Evolutionary conservation across 345 rosid genomes (phyloP).

Genomic region (Raphanus raphanistrum): DNA sequence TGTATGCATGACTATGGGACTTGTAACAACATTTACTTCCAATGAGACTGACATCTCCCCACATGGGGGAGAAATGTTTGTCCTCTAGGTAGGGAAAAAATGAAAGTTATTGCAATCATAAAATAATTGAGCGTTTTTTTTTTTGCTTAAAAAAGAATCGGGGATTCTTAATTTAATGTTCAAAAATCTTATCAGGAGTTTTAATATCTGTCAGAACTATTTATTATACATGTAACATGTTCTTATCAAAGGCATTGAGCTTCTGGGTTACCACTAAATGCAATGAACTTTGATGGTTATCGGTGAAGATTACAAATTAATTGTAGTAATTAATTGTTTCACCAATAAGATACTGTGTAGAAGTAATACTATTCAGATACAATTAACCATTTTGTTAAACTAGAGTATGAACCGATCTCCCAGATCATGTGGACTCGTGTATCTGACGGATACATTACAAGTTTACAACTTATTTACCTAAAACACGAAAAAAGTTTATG

Average conservation of each 20-base stretch:
- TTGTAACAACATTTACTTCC: slow-evolving; percentile 26
- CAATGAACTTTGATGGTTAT: slow-evolving; percentile 34
- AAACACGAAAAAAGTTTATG: not conserved
- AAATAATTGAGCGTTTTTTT: too few species aligned
- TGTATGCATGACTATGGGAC: slow-evolving; percentile 13
- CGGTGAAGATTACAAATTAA: not conserved
- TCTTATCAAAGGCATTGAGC: slow-evolving; percentile 32
- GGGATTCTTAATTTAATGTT: slow-evolving; percentile 14
- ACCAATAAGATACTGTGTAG: not conserved
- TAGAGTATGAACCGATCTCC: not conserved
- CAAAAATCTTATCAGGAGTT: slow-evolving; percentile 30
- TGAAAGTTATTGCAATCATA: not conserved
- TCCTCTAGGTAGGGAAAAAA: slow-evolving; percentile 17
- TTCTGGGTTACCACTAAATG: slow-evolving; percentile 25
- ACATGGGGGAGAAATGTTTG: slow-evolving; percentile 45
- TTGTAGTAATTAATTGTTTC: not conserved
- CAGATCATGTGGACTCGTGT: slow-evolving; percentile 4
- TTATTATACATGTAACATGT: slow-evolving; percentile 2
- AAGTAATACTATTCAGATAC: slow-evolving; percentile 8
- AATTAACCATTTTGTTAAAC: not conserved
- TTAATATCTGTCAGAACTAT: slow-evolving; percentile 23
- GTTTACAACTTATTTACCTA: not conserved
- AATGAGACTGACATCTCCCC: slow-evolving; percentile 38
- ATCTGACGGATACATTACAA: not conserved
- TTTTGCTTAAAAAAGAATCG: not conserved